These are phyloP conservation scores for Nannochloropsis gaditana DNA, from an alignment of 108 stramenopile species.

Conservation along the genomic window DNA sequence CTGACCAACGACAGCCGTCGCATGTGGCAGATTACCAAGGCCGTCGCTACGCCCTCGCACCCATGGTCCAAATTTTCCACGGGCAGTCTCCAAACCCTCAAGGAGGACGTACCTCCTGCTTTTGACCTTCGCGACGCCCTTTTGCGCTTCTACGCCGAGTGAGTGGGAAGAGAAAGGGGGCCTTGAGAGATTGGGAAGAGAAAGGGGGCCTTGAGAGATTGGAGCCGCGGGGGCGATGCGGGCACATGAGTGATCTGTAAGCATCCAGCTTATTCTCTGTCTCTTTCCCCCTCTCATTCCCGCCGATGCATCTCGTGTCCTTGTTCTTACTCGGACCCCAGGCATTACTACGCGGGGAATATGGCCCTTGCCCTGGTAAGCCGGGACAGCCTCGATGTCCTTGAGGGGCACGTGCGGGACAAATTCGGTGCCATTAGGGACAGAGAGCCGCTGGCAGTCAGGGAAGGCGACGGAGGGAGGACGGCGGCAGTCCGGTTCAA, in stretches of 20 bases:
- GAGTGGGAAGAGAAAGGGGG: neutral
- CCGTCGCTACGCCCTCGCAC: conserved; percentile 50
- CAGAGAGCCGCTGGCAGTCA: neutral
- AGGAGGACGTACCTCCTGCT: conserved; percentile 57
- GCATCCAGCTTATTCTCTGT: neutral
- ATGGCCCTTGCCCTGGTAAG: conserved; percentile 87
- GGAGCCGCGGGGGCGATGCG: conserved; percentile 22
- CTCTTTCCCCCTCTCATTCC: neutral
- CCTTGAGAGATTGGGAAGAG: neutral
- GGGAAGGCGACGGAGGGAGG: neutral
- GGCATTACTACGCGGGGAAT: conserved; percentile 80
- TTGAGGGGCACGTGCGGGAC: conserved; percentile 64
- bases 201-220: neutral
- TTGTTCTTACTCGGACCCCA: neutral
- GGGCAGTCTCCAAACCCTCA: conserved; percentile 85
- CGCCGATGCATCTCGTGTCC: conserved; percentile 42
- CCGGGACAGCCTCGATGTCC: conserved; percentile 60
- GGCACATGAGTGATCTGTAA: conserved; percentile 20
- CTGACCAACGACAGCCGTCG: conserved; percentile 81
- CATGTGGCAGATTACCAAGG: conserved; percentile 47
- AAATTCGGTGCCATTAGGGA: conserved; percentile 63
- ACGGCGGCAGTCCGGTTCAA: neutral
- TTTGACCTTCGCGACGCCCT: conserved; percentile 63
- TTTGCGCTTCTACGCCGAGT: conserved; percentile 58
- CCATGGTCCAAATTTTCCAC: conserved; percentile 85